Evolutionary conservation across 2,329 filamentous ascomycete genomes (phyloP), one percentile per base, ranked within the genome.

Genomic region (Bimuria novae-zelandiae): DNA sequence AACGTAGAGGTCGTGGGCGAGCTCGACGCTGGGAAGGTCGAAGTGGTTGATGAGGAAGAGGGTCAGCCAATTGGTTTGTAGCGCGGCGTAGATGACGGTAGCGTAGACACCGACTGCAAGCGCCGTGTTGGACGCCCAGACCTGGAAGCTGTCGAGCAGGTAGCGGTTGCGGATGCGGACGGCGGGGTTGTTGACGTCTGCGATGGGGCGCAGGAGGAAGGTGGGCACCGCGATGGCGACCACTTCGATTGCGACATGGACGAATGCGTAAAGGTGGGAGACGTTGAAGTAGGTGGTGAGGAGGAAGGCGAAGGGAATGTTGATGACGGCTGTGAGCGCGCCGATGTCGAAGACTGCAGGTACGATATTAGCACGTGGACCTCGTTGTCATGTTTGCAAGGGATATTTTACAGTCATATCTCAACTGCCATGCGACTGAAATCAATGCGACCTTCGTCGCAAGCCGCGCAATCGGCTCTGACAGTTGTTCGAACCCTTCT

Each of bases 271-370:
- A 48, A 78, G 73, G 22, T 83, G 77, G 22, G 83, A 82, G 61
- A 95, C 81, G 30, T 80, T 75, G 81, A 95, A 96, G 78, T 95
- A 96, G 47, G 85, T 85, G 25, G 81, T 80, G 23, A 96, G 80
- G 37, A 97, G 85, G 68, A 89, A 89, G 57, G 89, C 84, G 64
- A 85, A 84, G 37, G 92, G 93, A 17, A 88, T 83, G 74, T 91
- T 86, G 50, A 88, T 87, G 36, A 97, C 78, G 55, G 90, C 62
- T 4, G 75, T 73, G 37, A 80, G 72, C 17, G 72, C 70, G 41
- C 70, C 64, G 50, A 79, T 71, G 61, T 80, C 79, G 52, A 76
- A 67, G 60, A 51, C 64, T 71, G 41, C 35, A 3, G 1, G 7
- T 5, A 17, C 11, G 4, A 12, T 4, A 12, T 67, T 51, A 64